Percentiles rank a stretch among this genome's conserved stretches.
Conservation (phyloP, 139 green algal species). For the Chlamydomonas sp. region DNA sequence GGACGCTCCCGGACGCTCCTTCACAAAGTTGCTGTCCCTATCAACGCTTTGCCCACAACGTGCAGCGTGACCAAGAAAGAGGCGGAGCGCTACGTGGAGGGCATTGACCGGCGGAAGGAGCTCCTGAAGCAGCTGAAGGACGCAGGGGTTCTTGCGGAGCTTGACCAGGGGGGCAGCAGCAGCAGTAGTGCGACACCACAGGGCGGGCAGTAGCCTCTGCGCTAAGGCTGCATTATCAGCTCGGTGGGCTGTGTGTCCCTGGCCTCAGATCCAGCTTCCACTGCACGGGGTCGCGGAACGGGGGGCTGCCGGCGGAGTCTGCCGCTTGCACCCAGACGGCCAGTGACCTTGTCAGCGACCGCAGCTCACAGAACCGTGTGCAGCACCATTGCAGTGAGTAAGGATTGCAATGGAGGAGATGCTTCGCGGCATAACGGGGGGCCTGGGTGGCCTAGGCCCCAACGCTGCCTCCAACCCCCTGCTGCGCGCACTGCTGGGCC, state of each 20-base stretch:
- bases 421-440: conserved; percentile 21
- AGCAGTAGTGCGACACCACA: not conserved
- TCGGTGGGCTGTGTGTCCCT: too few relatives aligned
- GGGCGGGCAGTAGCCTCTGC: not conserved
- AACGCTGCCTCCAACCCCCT: conserved; percentile 28
- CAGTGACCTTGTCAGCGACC: too few relatives aligned
- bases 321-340: too few relatives aligned
- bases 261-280: too few relatives aligned
- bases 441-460: not conserved
- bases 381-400: not conserved
- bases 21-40: not conserved
- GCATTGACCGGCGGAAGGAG: not conserved
- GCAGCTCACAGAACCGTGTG: not conserved
- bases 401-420: conserved; percentile 4
- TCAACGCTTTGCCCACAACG: not conserved
- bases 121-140: conserved; percentile 27
- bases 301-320: too few relatives aligned
- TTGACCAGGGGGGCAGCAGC: not conserved
- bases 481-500: conserved; percentile 13
- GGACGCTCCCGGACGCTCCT: not conserved
- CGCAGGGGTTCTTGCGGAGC: not conserved
- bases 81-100: conserved; percentile 11
- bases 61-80: conserved; percentile 37
- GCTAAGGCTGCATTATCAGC: not conserved
- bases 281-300: too few relatives aligned